phyloP scores from a whole-genome alignment of 768 basidiomycete genomes.

The Mycena vulgaris region DNA sequence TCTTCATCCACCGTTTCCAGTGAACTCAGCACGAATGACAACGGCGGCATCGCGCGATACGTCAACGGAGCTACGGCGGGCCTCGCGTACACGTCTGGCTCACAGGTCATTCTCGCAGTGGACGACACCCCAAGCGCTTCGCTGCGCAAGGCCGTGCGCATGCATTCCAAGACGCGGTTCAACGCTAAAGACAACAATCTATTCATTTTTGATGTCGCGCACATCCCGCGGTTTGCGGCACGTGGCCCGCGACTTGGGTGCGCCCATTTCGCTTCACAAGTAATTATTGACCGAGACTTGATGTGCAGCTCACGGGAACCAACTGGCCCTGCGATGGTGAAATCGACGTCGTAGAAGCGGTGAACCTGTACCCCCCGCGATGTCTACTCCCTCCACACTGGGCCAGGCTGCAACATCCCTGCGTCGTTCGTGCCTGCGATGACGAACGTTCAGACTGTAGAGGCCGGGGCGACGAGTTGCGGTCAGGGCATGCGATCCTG shows the following conservation, averaged over 20 bases:
- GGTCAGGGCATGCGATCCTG: slow-evolving; percentile 3
- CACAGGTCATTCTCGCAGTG: slow-evolving; percentile 9
- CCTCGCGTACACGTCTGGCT: slow-evolving; percentile 15
- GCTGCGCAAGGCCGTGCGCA: slow-evolving; percentile 30
- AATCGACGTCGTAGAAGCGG: background rate
- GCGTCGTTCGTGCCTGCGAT: background rate
- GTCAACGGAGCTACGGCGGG: slow-evolving; percentile 6
- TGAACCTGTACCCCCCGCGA: background rate
- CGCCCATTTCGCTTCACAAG: background rate
- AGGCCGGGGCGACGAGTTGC: slow-evolving; percentile 19
- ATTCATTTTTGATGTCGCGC: slow-evolving; percentile 49
- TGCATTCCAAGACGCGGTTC: slow-evolving; percentile 33
- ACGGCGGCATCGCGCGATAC: slow-evolving; percentile 15
- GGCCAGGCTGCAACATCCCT: background rate
- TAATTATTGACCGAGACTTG: background rate
- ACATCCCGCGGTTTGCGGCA: slow-evolving; percentile 57
- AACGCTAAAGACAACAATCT: slow-evolving; percentile 31
- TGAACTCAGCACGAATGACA: slow-evolving; percentile 9
- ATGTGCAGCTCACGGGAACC: background rate
- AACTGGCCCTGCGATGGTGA: background rate
- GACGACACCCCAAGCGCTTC: slow-evolving; percentile 13
- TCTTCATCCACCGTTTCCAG: background rate
- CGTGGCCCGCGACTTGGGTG: slow-evolving; percentile 35
- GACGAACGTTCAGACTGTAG: slow-evolving; percentile 13
- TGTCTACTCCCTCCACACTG: background rate